Evolutionary conservation across 139 green algal species (phyloP).

Genomic region (Desmodesmus armatus): DNA sequence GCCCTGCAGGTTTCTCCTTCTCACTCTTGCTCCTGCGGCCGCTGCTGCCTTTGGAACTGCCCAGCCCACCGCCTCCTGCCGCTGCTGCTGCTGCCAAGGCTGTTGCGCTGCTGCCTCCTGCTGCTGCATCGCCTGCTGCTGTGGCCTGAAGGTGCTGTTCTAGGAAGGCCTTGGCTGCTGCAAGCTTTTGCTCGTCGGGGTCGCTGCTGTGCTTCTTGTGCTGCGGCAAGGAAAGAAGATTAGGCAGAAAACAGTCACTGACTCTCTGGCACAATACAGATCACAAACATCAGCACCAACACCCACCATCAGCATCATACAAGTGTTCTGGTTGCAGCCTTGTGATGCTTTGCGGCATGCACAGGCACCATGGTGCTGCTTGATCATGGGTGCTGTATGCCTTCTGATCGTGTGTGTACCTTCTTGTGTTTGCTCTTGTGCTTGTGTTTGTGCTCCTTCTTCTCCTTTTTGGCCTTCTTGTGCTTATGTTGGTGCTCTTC

Average conservation of each 20-base stretch:
- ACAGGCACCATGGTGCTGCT: neutral
- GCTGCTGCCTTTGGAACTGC: neutral
- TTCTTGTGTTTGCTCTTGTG: conserved; percentile 51
- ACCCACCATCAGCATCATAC: no score
- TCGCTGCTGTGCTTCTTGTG: conserved; percentile 11
- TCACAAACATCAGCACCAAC: no score
- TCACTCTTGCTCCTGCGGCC: neutral
- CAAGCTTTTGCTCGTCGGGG: conserved; percentile 20
- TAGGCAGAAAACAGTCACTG: neutral
- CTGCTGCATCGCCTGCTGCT: neutral
- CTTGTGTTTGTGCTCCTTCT: conserved; percentile 50
- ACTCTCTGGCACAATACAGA: neutral
- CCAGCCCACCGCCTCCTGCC: neutral
- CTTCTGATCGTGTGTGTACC: no score
- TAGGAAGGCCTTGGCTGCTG: conserved; percentile 42
- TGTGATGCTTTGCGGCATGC: no score
- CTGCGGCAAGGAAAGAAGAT: neutral
- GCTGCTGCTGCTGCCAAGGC: conserved; percentile 1
- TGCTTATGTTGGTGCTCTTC: conserved; percentile 31
- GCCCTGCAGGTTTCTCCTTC: conserved; percentile 18
- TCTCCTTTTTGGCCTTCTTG: conserved; percentile 21
- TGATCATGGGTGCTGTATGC: no score
- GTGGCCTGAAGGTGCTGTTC: conserved; percentile 30
- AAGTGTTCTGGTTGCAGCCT: neutral
- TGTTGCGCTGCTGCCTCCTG: neutral